A percentile compares a stretch with the other conserved stretches of the same genome.
Evolutionary conservation across 164 flowering plant genomes (phyloP).

Genomic region (Aristolochia contorta): DNA sequence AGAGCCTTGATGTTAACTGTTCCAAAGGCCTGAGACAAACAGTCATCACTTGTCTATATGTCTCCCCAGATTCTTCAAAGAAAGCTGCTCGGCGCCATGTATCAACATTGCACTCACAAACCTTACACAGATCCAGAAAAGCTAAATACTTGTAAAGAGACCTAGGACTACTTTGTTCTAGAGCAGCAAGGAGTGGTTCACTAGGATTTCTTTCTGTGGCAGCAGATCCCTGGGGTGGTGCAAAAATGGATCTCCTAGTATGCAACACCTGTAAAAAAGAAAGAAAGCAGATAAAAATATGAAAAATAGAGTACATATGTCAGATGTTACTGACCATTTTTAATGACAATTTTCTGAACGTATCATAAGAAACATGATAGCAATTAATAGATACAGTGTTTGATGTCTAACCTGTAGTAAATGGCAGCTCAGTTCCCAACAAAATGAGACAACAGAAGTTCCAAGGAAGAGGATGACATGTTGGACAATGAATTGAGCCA

Average conservation of each 20-base stretch:
- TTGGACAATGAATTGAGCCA: constrained; percentile 31
- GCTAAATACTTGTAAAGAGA: constrained; percentile 79
- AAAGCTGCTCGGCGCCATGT: constrained; percentile 95
- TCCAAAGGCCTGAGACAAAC: constrained; percentile 79
- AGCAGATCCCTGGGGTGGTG: constrained; percentile 94
- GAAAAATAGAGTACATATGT: neutral
- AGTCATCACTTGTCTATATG: constrained; percentile 69
- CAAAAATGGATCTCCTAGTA: constrained; percentile 76
- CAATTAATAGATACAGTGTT: neutral
- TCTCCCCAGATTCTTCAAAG: constrained; percentile 93
- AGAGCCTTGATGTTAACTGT: constrained; percentile 43
- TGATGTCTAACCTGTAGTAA: constrained; percentile 58
- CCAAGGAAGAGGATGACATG: constrained; percentile 45
- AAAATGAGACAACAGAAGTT: constrained; percentile 44
- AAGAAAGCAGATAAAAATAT: neutral
- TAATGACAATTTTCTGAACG: neutral
- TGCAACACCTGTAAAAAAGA: constrained; percentile 42
- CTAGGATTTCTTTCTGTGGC: constrained; percentile 94
- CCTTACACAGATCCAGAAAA: constrained; percentile 85
- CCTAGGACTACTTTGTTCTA: constrained; percentile 62
- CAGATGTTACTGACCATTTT: neutral
- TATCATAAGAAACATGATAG: neutral
- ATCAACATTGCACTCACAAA: constrained; percentile 80
- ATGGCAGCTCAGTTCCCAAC: constrained; percentile 80
- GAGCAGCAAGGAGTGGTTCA: constrained; percentile 67